Conservation (phyloP, 1,139 yeast species). For the Lizanozyma gosingica region DNA sequence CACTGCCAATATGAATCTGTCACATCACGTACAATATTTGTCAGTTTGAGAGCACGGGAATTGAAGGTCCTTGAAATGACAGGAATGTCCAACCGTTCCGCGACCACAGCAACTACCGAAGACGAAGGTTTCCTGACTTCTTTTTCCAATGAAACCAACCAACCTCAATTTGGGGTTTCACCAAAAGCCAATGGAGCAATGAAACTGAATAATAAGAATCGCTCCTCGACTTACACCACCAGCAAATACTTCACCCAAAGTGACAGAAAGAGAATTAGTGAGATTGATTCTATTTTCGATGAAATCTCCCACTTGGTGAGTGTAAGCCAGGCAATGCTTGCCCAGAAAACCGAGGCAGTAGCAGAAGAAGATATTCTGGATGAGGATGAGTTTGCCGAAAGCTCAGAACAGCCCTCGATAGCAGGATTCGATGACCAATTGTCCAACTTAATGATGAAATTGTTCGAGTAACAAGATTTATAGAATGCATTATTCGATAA, state of each 20-base stretch:
- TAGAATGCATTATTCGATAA: too few relatives aligned
- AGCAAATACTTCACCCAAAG: neutral
- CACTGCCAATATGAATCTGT: conserved; percentile 25
- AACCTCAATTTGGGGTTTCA: neutral
- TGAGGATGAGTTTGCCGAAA: neutral
- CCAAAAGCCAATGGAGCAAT: neutral
- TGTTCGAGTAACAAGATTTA: neutral
- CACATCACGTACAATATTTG: conserved; percentile 27
- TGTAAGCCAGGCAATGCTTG: neutral
- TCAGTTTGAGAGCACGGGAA: conserved; percentile 50
- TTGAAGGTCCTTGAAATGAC: conserved; percentile 42
- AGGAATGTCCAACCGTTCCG: conserved; percentile 4
- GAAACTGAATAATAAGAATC: neutral
- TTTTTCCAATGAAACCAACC: neutral
- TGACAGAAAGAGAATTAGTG: neutral
- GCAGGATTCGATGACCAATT: neutral
- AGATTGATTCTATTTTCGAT: neutral
- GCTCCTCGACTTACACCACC: neutral
- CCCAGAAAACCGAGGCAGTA: neutral
- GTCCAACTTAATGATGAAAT: neutral
- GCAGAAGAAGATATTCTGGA: conserved; percentile 1
- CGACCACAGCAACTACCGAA: conserved; percentile 3
- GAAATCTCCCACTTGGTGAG: neutral
- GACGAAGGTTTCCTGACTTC: neutral
- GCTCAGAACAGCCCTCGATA: neutral